Conservation (phyloP, 2,329 filamentous ascomycete species). For the Atkinsonella hypoxylon region DNA sequence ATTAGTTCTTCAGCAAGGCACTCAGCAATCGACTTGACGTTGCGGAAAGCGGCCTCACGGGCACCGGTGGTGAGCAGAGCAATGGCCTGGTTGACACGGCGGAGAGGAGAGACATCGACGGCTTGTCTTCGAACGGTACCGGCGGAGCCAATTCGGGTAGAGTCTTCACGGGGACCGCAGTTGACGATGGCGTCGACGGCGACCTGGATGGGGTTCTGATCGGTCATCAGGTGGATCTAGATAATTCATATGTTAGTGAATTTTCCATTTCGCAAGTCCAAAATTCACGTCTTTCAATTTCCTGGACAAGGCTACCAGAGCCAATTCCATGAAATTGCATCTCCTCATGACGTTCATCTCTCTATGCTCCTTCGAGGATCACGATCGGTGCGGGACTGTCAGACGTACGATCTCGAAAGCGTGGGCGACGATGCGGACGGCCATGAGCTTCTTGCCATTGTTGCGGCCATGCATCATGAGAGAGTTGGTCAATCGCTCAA, state of each 20-base stretch:
- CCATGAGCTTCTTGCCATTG: conserved; percentile 99
- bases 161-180: conserved; percentile 99
- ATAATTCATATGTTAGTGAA: conserved; percentile 15
- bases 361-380: too few relatives aligned
- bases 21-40: conserved; percentile 99
- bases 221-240: conserved; percentile 99
- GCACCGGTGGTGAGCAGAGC: conserved; percentile 97
- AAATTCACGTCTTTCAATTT: too few relatives aligned
- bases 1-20: conserved; percentile 99
- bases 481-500: conserved; percentile 99
- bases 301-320: too few relatives aligned
- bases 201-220: conserved; percentile 99
- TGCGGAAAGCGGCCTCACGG: conserved; percentile 97
- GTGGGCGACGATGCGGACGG: conserved; percentile 97
- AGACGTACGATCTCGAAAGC: conserved; percentile 94
- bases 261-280: too few relatives aligned
- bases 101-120: conserved; percentile 98
- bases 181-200: conserved; percentile 99
- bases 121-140: conserved; percentile 99
- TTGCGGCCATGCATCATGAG: conserved; percentile 99
- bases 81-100: conserved; percentile 99
- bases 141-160: conserved; percentile 96
- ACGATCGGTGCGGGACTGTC: too few relatives aligned
- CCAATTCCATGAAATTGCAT: too few relatives aligned
- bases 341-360: too few relatives aligned